Evolutionary conservation across 768 basidiomycete species (phyloP).

Genomic region (Pleurotus citrinopileatus): DNA sequence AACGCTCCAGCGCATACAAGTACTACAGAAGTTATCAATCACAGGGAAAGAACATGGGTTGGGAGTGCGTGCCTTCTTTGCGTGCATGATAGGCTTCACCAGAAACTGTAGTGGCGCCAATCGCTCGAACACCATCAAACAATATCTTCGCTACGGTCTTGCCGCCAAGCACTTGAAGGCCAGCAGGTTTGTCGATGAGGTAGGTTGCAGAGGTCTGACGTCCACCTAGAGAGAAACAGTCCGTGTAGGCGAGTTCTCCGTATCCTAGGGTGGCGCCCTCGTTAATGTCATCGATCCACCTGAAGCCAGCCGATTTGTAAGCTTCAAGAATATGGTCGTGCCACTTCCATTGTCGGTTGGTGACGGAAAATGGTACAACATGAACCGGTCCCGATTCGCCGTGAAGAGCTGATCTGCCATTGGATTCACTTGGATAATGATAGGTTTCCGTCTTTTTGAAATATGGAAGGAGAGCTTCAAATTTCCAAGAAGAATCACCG

Average conservation of each 20-base stretch:
- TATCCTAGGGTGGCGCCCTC: background rate
- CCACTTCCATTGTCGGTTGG: background rate
- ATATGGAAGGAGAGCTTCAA: background rate
- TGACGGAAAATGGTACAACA: background rate
- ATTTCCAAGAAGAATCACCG: background rate
- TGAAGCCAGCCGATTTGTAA: background rate
- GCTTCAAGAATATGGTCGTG: background rate
- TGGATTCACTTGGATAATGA: background rate
- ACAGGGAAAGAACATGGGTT: background rate
- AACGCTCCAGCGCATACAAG: conserved; percentile 4
- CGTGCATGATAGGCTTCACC: background rate
- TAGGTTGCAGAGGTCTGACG: background rate
- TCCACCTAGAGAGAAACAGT: background rate
- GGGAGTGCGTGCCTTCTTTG: background rate
- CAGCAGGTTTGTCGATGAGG: background rate
- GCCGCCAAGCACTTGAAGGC: background rate
- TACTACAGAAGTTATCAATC: background rate
- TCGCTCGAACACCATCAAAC: background rate
- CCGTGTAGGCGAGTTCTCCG: background rate
- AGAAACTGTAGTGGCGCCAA: background rate
- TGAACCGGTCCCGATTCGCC: background rate
- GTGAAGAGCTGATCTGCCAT: background rate
- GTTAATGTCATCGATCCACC: background rate
- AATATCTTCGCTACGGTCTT: background rate
- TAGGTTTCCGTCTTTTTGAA: conserved; percentile 3